Evolutionary conservation across 371 early-diverging fungal genomes (phyloP).

Genomic region (Capillidium heterosporum): DNA sequence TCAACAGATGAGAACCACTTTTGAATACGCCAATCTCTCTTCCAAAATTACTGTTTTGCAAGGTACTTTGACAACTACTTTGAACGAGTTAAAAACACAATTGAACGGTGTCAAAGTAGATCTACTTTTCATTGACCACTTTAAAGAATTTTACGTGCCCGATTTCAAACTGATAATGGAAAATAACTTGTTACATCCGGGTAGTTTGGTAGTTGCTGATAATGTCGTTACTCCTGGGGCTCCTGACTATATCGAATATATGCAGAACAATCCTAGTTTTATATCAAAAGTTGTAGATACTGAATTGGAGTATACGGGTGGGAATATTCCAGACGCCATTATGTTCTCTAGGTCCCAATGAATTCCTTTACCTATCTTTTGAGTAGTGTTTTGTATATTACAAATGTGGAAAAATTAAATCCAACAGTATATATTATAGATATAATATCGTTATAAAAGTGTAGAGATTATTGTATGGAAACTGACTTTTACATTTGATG

Average conservation of each 20-base stretch:
- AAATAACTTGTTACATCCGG: not conserved
- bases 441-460: too few species aligned
- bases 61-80: slow-evolving; percentile 4
- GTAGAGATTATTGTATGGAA: too few species aligned
- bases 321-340: not conserved
- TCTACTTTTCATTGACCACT: slow-evolving; percentile 13
- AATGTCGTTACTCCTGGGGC: slow-evolving; percentile 12
- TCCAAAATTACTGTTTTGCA: slow-evolving; percentile 6
- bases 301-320: not conserved
- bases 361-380: too few species aligned
- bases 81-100: not conserved
- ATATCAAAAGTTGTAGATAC: not conserved
- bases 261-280: not conserved
- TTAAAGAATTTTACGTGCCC: slow-evolving; percentile 8
- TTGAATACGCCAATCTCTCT: slow-evolving; percentile 8
- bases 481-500: too few species aligned
- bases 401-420: too few species aligned
- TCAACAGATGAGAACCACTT: not conserved
- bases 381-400: too few species aligned
- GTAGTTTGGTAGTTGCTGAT: slow-evolving; percentile 11
- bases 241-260: slow-evolving; percentile 10
- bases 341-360: not conserved
- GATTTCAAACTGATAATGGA: slow-evolving; percentile 9
- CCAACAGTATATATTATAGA: too few species aligned
- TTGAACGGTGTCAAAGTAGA: slow-evolving; percentile 4